phyloP scores from a whole-genome alignment of 1,139 yeast species.

The Candida sojae region DNA sequence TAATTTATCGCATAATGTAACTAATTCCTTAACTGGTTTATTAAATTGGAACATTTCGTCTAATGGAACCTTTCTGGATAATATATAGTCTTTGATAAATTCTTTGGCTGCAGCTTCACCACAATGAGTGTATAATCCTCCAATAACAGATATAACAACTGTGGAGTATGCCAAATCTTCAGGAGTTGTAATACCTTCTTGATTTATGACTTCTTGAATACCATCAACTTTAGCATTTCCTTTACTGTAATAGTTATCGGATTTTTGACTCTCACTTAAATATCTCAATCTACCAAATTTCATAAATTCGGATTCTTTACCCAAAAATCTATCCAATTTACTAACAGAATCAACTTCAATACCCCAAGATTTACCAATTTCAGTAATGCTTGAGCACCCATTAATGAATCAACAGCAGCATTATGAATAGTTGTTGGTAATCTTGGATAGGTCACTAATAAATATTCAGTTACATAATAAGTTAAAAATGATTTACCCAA shows the following conservation, averaged over 20 bases:
- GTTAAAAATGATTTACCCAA: slow-evolving; percentile 80
- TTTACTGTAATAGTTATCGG: slow-evolving; percentile 21
- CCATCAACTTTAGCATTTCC: slow-evolving; percentile 44
- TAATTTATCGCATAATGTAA: slow-evolving; percentile 76
- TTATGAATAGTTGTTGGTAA: slow-evolving; percentile 79
- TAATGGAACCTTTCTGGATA: slow-evolving; percentile 77
- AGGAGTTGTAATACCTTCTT: slow-evolving; percentile 15
- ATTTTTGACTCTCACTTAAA: slow-evolving; percentile 30
- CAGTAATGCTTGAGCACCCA: slow-evolving; percentile 64
- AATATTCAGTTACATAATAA: slow-evolving; percentile 73
- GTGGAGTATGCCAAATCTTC: slow-evolving; percentile 50
- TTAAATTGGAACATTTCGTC: slow-evolving; percentile 74
- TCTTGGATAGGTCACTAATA: slow-evolving; percentile 81
- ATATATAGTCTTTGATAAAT: slow-evolving; percentile 71
- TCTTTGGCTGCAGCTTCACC: slow-evolving; percentile 63
- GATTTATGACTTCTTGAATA: slow-evolving; percentile 32
- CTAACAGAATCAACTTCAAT: slow-evolving; percentile 71
- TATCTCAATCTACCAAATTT: slow-evolving; percentile 68
- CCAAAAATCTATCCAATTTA: slow-evolving; percentile 65
- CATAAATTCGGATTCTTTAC: slow-evolving; percentile 66
- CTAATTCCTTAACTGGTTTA: slow-evolving; percentile 84
- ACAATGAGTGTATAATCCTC: slow-evolving; percentile 66
- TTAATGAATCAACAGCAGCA: slow-evolving; percentile 71
- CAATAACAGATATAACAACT: slow-evolving; percentile 71
- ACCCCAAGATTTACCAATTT: slow-evolving; percentile 83